Evolutionary conservation across 768 basidiomycete genomes (phyloP), one percentile per base, ranked within the genome.

Genomic region (Leccinum fibrillosum): DNA sequence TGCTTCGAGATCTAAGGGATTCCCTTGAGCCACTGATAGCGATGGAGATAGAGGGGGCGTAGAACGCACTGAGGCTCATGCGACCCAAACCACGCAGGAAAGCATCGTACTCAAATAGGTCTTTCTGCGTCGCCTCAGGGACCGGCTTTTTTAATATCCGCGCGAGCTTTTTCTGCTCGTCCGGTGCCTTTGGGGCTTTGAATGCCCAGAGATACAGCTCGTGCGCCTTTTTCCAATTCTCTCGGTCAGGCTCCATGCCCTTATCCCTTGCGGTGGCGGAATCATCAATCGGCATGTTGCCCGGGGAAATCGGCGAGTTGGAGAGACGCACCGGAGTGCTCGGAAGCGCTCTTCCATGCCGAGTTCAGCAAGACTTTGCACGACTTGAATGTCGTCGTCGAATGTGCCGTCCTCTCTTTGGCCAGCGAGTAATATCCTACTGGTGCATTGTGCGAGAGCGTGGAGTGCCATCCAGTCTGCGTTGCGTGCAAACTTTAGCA

Each of bases 21-120:
- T 37, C 42, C 39, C 44, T 49, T 56, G 35, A 54, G 52, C 45
- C 50, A 49, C 37, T 54, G n/a, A 57, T 55, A 37, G 21, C 15
- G 15, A 50, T 25, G 48, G 34, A 12, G 19, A 56, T 59, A 48
- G 13, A 19, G 21, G 7, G 26, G 26, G 37, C 49, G 34, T 30
- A 57, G 60, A 6, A 21, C 12, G n/a, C 21, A 80, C 87, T 61
- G 57, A 94, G 80, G 59, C 82, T 89, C 84, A 91, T 92, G 47
- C 86, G 80, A 2, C 91, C 89, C 34, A 92, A 70, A 1, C 87
- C 83, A 34, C 79, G 78, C 28, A 93, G 74, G 70, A 92, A 94
- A 3, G 82, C 84, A 26, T 89, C 85, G 64, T 91, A 93, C 19
- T 80, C 82, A 72, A 95, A 92, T 28, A 94, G 72, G 13, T 82